Base-by-base conservation (phyloP, 164 flowering plant species). In the Vitis rupestris region DNA sequence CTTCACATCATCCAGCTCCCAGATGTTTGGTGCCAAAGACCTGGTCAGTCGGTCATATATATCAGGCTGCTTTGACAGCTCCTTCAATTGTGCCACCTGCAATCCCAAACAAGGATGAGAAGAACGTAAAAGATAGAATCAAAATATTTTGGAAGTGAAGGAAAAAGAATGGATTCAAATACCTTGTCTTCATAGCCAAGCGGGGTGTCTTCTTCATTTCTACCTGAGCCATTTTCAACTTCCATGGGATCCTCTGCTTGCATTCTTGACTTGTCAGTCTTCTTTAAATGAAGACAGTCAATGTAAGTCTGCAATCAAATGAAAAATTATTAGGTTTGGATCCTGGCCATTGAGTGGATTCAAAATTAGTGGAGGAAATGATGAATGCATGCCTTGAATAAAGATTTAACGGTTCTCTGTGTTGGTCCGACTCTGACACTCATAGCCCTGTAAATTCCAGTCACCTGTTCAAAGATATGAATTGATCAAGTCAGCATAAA, bases 401-500 rank as follows among this genome's bases (percentile, higher is more conserved):
- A 78, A 59, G 99, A 95, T 81, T 93, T 95, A 8, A 93, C 97
- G 69, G 95, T 88, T 82, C 99, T 88, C 67, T 93, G 99, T 66
- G 94, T 73, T 59, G 94, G 75, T 62, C 97, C 98, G 57, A 93
- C 82, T 90, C 99, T 83, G 16, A 95, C 99, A 76, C 78, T 95
- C 98, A 93, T 93, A n/a, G 99, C 99, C 83, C 99, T 83, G 80
- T 95, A 95, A 73, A 95, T 88, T 68, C 99, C 99, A 71, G 99
- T 95, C 58, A 91, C 88, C 98, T 94, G 58, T 64, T 30, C 16
- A 65, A 73, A 50, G 16, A 64, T 31, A 57, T 53, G 52, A 30
- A 50, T 2, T 50, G 51, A 61, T 49, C 16, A 65, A 44, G 27
- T 23, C 2, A 23, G 51, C 8, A 65, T 61, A 65, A 27, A 44